A percentile compares a stretch with the other conserved stretches of the same genome.
These are phyloP conservation scores for Suillus americanus DNA, from an alignment of 768 basidiomycete genomes.

Conservation along the genomic window DNA sequence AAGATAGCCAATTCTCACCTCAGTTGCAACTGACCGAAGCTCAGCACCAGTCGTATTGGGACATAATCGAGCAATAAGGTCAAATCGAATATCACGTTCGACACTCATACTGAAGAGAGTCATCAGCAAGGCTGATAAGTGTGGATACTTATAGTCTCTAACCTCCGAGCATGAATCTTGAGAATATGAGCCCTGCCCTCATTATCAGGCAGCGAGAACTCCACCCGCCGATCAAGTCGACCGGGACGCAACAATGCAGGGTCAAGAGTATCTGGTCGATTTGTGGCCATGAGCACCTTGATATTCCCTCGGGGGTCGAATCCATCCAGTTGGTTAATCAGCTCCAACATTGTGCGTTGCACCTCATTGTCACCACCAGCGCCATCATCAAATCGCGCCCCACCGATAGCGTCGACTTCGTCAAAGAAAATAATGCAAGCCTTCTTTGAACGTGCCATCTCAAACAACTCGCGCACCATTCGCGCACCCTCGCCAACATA, in stretches of 20 bases:
- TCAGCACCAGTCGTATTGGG: conserved; percentile 99
- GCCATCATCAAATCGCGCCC: conserved; percentile 96
- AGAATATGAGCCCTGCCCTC: conserved; percentile 97
- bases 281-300: conserved; percentile 99
- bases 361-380: conserved; percentile 99
- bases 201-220: conserved; percentile 92
- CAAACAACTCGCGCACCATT: conserved; percentile 98
- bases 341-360: conserved; percentile 97
- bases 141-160: conserved; percentile 16
- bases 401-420: conserved; percentile 97
- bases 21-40: conserved; percentile 93
- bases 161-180: conserved; percentile 95
- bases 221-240: conserved; percentile 94
- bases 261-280: conserved; percentile 98
- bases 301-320: conserved; percentile 99
- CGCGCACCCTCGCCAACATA: conserved; percentile 99
- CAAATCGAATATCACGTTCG: conserved; percentile 95
- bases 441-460: conserved; percentile 98
- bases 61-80: conserved; percentile 94
- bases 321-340: conserved; percentile 98
- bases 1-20: conserved; percentile 49
- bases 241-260: conserved; percentile 95
- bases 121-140: background rate
- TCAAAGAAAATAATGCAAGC: conserved; percentile 99
- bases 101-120: conserved; percentile 79